These are phyloP conservation scores for Dactylellina drechsleri DNA, from an alignment of 2,329 filamentous ascomycete species.

Conservation along the genomic window DNA sequence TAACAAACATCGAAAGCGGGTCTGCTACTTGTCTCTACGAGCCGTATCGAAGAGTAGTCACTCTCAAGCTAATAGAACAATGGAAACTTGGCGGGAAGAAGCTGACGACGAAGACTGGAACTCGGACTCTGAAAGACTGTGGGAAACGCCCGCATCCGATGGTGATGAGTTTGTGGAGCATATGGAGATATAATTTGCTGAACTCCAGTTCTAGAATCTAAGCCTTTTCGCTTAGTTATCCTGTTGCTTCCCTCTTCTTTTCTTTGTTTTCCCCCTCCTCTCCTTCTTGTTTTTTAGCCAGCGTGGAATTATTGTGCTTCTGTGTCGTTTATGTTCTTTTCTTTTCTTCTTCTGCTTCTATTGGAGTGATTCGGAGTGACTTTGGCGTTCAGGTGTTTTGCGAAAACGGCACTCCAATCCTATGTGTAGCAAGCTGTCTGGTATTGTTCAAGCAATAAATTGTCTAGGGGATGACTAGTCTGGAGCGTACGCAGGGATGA, in stretches of 20 bases:
- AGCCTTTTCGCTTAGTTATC: background rate
- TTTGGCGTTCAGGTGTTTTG: too few relatives aligned
- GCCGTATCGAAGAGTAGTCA: constrained; percentile 81
- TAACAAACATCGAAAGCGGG: constrained; percentile 89
- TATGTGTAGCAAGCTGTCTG: too few relatives aligned
- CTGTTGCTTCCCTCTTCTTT: background rate
- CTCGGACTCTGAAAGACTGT: constrained; percentile 65
- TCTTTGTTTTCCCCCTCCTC: background rate
- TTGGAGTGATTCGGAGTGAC: too few relatives aligned
- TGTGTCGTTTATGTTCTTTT: too few relatives aligned
- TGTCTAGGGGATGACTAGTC: too few relatives aligned
- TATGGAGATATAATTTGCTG: constrained; percentile 55
- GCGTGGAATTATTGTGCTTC: background rate
- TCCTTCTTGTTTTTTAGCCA: background rate
- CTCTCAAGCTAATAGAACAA: constrained; percentile 66
- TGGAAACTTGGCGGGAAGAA: constrained; percentile 57
- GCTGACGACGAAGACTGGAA: constrained; percentile 62
- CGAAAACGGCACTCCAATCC: too few relatives aligned
- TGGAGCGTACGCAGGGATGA: too few relatives aligned
- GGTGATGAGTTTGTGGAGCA: constrained; percentile 56
- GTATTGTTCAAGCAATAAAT: too few relatives aligned
- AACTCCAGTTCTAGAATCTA: too few relatives aligned
- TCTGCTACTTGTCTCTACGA: constrained; percentile 91
- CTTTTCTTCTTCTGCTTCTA: too few relatives aligned
- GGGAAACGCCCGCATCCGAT: constrained; percentile 59